Evolutionary conservation across 495 filamentous ascomycete genomes (phyloP).

Genomic region (Penicillium macrosclerotiorum): DNA sequence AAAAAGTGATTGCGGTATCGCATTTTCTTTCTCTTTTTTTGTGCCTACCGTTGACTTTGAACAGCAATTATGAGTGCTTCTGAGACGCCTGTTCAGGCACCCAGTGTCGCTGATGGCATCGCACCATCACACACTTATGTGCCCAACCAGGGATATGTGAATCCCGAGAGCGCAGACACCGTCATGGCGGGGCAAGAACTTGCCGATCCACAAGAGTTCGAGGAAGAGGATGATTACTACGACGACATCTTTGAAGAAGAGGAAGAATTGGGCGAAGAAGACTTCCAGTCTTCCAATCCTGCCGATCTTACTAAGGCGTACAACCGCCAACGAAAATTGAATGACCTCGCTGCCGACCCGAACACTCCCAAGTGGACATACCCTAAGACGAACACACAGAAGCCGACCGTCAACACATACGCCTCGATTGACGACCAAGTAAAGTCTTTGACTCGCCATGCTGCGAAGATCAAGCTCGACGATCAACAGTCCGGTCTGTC

Average conservation of each 20-base stretch:
- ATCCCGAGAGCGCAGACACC: slow-evolving; percentile 30
- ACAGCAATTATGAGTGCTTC: slow-evolving; percentile 26
- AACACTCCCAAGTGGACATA: slow-evolving; percentile 54
- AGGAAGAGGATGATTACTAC: slow-evolving; percentile 52
- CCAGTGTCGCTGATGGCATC: slow-evolving; percentile 45
- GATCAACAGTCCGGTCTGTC: slow-evolving; percentile 54
- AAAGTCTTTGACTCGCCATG: slow-evolving; percentile 76
- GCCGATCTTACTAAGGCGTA: slow-evolving; percentile 83
- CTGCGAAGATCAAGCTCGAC: slow-evolving; percentile 83
- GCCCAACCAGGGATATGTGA: slow-evolving; percentile 54
- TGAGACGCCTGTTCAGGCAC: slow-evolving; percentile 16
- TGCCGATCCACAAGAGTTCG: slow-evolving; percentile 29
- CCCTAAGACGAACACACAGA: slow-evolving; percentile 80
- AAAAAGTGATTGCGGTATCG: slow-evolving; percentile 24
- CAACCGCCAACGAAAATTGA: slow-evolving; percentile 73
- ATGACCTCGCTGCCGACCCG: slow-evolving; percentile 57
- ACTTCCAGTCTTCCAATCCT: slow-evolving; percentile 56
- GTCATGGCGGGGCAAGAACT: slow-evolving; percentile 37
- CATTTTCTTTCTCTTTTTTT: slow-evolving; percentile 3
- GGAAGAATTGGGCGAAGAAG: slow-evolving; percentile 55
- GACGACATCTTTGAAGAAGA: slow-evolving; percentile 54
- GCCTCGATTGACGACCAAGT: slow-evolving; percentile 85
- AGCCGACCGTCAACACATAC: slow-evolving; percentile 74
- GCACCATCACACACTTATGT: slow-evolving; percentile 52
- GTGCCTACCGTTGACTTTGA: slow-evolving; percentile 4